Base-by-base conservation (phyloP, 78 protist genomes). In the Dictyostelium citrinum region DNA sequence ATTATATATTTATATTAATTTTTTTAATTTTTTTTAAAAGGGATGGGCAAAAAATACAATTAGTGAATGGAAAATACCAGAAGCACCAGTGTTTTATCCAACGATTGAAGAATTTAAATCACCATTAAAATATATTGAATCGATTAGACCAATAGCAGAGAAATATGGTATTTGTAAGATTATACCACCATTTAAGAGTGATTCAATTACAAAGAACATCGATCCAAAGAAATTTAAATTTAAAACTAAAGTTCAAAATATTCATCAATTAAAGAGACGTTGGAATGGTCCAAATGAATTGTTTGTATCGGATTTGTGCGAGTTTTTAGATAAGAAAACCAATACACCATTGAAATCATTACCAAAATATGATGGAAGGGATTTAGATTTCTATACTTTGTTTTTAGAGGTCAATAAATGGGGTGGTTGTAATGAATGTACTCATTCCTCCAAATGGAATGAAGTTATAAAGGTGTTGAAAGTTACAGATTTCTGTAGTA, bases 21-120 rank as follows among this genome's bases (percentile, higher is more conserved):
- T 55, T 55, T 55, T 20, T 20, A 20, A 20, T 55, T 20, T 71
- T 37, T 37, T 31, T 27, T 27, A 24, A 35, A 11, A 75, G 81
- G 81, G 58, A 35, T 88, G 93, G 93, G n/a, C 71, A 60, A 78
- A 78, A 41, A 82, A 61, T 10, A 88, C 82, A 37, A 82, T 78
- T 29, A 58, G 2, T 12, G 68, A 78, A 37, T 88, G 93, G 93
- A 78, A 37, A 35, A 88, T 91, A 51, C 90, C 81, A 83, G 95
- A 93, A 49, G 96, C 96, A 58, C 96, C 96, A 39, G 96, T 93
- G 33, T 93, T 93, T 55, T 93, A 93, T 58, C 96, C 96, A 33
- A 85, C 92, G 2, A 74, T 51, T 5, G 96, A 93, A 20, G 96
- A 93, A 37, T 93, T 93, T 90, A 86, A 80, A 51, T n/a, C 90